Evolutionary conservation across 1,284 basidiomycete genomes (phyloP), one percentile per base, ranked within the genome.

Genomic region (Pseudozyma hubeiensis): DNA sequence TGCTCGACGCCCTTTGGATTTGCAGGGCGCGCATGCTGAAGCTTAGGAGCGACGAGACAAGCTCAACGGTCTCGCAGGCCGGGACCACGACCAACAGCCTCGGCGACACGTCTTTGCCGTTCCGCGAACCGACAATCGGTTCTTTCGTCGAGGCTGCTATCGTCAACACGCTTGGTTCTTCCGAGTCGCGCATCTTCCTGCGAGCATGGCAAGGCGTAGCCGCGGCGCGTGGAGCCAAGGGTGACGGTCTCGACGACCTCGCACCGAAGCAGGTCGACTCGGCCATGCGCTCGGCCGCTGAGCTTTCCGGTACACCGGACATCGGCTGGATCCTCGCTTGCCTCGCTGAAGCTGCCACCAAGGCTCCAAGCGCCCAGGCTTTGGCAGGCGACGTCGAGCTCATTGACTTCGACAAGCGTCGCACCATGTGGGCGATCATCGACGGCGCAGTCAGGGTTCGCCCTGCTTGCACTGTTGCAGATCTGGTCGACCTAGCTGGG

Each of bases 121-220:
- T 80, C 64, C 63, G 72, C 30, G 78, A 81, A 48, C 49, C 76
- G 7, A 81, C 78, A 11, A 64, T 82, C 37, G 77, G 76, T 17
- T 80, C 80, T 16, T 79, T 84, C 40, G 75, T 83, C 37, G 82
- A 84, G 55, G 64, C 65, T 58, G 80, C 78, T 31, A 72, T 82
- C 49, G 58, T 80, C 39, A 75, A 70, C 47, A 77, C 69, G 31
- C 69, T 83, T 11, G 75, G 75, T 14, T 68, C 77, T 11, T 63
- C 75, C 13, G 79, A 80, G 53, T 76, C 78, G n/a, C 65, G 79
- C 17, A 57, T 69, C 34, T 80, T 79, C 58, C 43, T 70, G 40
- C 66, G 78, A 10, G 82, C 82, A 0, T 84, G 82, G 82, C 77
- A 82, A 48, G 72, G 70, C 19, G 73, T 81, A 10, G 75, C 79